Conservation (phyloP, 352 stramenopile genomes). For the Phytophthora megakarya region DNA sequence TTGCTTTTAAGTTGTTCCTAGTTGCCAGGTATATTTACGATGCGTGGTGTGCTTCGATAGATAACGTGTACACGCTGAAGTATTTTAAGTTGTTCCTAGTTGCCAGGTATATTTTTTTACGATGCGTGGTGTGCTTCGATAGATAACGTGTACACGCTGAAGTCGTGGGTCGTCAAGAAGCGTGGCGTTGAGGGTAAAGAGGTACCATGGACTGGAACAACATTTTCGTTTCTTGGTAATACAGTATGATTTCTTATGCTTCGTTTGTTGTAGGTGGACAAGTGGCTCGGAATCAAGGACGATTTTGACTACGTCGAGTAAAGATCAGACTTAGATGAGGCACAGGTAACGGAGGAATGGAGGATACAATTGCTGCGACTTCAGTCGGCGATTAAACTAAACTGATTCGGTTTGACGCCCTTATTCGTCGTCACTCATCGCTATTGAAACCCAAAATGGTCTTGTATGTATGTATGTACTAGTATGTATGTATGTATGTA, state of each 20-base stretch:
- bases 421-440: constrained; percentile 6
- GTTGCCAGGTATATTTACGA: neutral
- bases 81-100: constrained; percentile 18
- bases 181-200: constrained; percentile 64
- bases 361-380: constrained; percentile 28
- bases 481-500: too few species aligned
- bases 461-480: too few species aligned
- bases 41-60: constrained; percentile 21
- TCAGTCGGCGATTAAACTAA: constrained; percentile 26
- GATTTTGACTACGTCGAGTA: constrained; percentile 88
- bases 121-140: neutral
- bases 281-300: constrained; percentile 86
- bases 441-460: constrained; percentile 22
- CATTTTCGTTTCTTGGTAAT: neutral
- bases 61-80: constrained; percentile 84
- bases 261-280: constrained; percentile 59
- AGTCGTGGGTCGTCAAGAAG: constrained; percentile 83
- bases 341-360: constrained; percentile 10
- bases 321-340: neutral
- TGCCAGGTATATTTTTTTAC: neutral
- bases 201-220: constrained; percentile 14
- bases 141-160: constrained; percentile 87
- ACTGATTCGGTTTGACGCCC: constrained; percentile 8
- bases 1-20: neutral
- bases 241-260: neutral